These are phyloP conservation scores for Podaxis carcinomalis DNA, from an alignment of 768 basidiomycete species.

Conservation along the genomic window DNA sequence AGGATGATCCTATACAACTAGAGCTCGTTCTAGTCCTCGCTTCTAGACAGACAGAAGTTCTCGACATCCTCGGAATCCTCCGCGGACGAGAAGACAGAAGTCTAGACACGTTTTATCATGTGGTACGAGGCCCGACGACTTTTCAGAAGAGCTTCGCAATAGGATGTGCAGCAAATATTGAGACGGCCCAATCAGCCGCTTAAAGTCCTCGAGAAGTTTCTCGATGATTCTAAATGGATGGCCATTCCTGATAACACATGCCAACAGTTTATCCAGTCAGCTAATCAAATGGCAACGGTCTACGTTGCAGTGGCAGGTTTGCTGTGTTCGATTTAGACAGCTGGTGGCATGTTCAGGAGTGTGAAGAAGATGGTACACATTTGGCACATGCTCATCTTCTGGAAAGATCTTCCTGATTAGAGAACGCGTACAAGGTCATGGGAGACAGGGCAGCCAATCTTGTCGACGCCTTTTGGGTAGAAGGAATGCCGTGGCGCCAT, in stretches of 20 bases:
- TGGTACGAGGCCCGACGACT: not conserved
- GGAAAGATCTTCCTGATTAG: conserved; percentile 8
- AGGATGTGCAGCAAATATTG: not conserved
- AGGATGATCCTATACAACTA: not conserved
- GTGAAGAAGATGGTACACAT: not conserved
- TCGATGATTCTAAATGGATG: no score
- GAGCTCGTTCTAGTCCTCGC: not conserved
- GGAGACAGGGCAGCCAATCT: not conserved
- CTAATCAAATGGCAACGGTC: not conserved
- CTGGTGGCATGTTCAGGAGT: not conserved
- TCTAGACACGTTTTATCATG: not conserved
- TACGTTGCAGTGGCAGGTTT: not conserved
- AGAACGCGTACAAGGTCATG: conserved; percentile 5
- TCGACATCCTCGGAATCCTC: not conserved
- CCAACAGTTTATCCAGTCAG: not conserved
- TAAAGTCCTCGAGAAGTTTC: not conserved
- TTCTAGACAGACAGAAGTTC: not conserved
- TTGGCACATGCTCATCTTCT: not conserved
- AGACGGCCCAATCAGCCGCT: not conserved
- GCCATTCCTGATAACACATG: not conserved
- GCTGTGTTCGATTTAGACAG: not conserved
- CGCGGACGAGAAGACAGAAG: not conserved
- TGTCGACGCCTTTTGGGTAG: not conserved
- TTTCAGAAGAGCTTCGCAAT: not conserved
- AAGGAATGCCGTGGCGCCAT: not conserved